Percentiles rank a stretch among this genome's conserved stretches.
phyloP scores from a whole-genome alignment of 768 basidiomycete species.

The Lyophyllum decastes region DNA sequence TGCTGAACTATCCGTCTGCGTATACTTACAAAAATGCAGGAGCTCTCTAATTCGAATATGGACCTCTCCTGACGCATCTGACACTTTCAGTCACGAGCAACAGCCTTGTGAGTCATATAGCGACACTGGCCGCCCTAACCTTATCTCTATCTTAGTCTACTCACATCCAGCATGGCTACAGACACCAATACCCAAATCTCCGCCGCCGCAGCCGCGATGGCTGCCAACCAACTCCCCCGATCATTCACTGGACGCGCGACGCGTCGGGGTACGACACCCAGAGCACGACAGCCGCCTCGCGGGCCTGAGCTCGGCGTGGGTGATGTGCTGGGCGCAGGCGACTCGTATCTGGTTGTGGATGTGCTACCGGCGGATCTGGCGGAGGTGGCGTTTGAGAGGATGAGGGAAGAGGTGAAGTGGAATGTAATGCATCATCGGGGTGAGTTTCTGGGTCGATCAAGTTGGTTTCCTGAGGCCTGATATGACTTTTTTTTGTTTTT shows the following conservation, averaged over 20 bases:
- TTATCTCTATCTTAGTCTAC: not conserved
- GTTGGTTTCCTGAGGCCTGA: not conserved
- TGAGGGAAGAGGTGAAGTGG: slow-evolving; percentile 72
- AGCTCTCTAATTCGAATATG: not conserved
- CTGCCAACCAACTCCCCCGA: slow-evolving; percentile 1
- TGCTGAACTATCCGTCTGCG: too few relatives aligned
- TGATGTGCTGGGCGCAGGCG: slow-evolving; percentile 59
- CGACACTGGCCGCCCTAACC: not conserved
- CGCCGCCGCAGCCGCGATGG: not conserved
- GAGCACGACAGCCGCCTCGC: slow-evolving; percentile 3
- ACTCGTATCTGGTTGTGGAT: slow-evolving; percentile 59
- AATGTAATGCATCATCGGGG: slow-evolving; percentile 75
- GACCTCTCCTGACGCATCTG: not conserved
- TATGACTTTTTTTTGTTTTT: not conserved
- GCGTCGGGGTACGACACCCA: slow-evolving; percentile 4
- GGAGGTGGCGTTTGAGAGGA: slow-evolving; percentile 53
- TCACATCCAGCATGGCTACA: not conserved
- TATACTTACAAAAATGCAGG: not conserved
- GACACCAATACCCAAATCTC: not conserved
- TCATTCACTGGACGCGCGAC: slow-evolving; percentile 10
- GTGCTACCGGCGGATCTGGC: slow-evolving; percentile 60
- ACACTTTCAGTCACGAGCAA: not conserved
- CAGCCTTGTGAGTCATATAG: not conserved
- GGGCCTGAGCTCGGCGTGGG: slow-evolving; percentile 17
- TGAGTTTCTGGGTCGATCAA: slow-evolving; percentile 21